phyloP scores from a whole-genome alignment of 2,329 filamentous ascomycete genomes.

The Hypoxylon sp. region DNA sequence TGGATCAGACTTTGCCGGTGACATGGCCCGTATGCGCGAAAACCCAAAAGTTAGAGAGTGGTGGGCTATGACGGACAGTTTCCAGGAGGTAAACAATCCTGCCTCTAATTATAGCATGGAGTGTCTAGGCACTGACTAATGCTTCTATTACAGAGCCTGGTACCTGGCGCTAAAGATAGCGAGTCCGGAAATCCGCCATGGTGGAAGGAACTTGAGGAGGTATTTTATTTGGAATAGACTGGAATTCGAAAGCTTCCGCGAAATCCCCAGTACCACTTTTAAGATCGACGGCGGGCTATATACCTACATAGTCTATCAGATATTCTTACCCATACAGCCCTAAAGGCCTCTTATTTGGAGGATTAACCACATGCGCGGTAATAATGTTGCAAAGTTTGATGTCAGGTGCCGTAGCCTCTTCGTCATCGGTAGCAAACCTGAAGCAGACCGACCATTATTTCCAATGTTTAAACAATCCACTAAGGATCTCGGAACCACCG shows the following conservation, averaged over 20 bases:
- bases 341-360: background rate
- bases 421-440: background rate
- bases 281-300: background rate
- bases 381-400: background rate
- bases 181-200: conserved; percentile 72
- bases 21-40: conserved; percentile 82
- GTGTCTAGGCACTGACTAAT: conserved; percentile 9
- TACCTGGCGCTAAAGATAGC: conserved; percentile 71
- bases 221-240: conserved; percentile 70
- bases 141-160: conserved; percentile 57
- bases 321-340: background rate
- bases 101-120: background rate
- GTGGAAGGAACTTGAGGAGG: conserved; percentile 79
- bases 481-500: conserved; percentile 50
- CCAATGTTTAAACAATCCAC: conserved; percentile 53
- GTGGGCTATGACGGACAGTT: conserved; percentile 85
- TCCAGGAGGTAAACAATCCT: conserved; percentile 69
- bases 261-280: background rate
- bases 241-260: background rate
- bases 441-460: conserved; percentile 37
- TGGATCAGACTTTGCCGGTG: conserved; percentile 78
- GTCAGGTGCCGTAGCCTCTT: background rate
- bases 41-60: conserved; percentile 82
- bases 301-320: conserved; percentile 8
- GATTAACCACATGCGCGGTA: background rate